Conservation (phyloP, 768 basidiomycete genomes). For the Ephemerocybe angulata region DNA sequence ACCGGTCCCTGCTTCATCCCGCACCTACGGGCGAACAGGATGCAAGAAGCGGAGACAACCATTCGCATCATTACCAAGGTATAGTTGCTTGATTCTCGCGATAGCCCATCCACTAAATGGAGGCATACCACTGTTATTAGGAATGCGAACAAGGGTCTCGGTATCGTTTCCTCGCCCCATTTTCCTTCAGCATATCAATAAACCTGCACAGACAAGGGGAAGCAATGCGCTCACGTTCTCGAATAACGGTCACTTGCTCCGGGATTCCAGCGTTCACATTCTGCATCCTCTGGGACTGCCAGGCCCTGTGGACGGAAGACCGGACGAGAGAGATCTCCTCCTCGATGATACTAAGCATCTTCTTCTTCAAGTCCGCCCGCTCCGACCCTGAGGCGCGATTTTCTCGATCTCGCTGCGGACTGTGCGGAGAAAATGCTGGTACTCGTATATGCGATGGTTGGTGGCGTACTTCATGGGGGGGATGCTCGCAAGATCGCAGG, state of each 20-base stretch:
- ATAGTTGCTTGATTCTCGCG: not conserved
- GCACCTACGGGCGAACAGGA: not conserved
- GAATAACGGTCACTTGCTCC: not conserved
- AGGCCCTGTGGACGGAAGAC: not conserved
- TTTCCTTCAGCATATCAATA: not conserved
- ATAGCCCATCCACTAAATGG: not conserved
- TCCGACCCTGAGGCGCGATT: not conserved
- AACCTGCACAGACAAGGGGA: not conserved
- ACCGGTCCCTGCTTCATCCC: not conserved
- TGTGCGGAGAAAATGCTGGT: not conserved
- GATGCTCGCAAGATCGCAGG: not conserved
- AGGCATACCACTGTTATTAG: not conserved
- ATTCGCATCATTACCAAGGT: not conserved
- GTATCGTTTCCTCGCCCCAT: not conserved
- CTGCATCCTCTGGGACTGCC: not conserved
- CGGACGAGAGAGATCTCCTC: not conserved
- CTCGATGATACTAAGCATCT: not conserved
- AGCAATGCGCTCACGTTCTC: not conserved
- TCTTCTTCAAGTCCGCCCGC: not conserved
- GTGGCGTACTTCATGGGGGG: not conserved
- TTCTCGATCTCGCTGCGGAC: not conserved
- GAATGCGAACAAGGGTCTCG: not conserved
- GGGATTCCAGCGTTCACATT: not conserved
- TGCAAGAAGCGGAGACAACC: not conserved
- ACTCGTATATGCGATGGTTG: not conserved